Evolutionary conservation across 139 green algal species (phyloP), one percentile per base, ranked within the genome.

Genomic region (Coccomyxa sp.): DNA sequence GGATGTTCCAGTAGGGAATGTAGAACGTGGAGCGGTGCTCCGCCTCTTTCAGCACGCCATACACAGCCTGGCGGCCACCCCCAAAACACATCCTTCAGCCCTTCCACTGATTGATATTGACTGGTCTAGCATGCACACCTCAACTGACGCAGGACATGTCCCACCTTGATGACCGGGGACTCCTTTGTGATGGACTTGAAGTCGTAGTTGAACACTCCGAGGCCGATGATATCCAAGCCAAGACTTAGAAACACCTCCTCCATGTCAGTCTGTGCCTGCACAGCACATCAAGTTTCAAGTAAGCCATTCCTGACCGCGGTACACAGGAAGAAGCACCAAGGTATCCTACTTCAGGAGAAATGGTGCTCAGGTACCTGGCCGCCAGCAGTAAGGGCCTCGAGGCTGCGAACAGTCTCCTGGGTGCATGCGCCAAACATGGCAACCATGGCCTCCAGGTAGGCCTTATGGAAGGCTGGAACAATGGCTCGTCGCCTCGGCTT

Each of bases 201-300:
- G 84, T 99, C 94, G 86, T 97, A 99, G 91, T 99, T 99, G 91
- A 99, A 99, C 63, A 99, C 95, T 3, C 93, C 95, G 77, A 99
- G 90, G 0, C 97, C 97, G 82, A 99, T 99, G 90, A 99, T 99
- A 86, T 99, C 97, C 84, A 99, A 89, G 3, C 94, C 95, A 68
- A 99, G 87, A 81, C 86, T 96, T 58, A 97, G 91, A 84, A 98
- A 99, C 84, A 98, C 94, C 38, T 89, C 82, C 91, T 99, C 97
- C 96, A 99, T 99, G 93, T 99, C 93, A 0, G 98, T 59, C 17
- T 85, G 23, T 45, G 57, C 51, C 77, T 25, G 17, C 79, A 0
- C 13, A 17, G n/a, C 38, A 27, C 30, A 79, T 67, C 28, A 31
- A 67, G 80, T 66, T 79, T 30, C 63, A 67, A 60, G 68, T 71